These are phyloP conservation scores for Trichocladium antarcticum DNA, from an alignment of 495 filamentous ascomycete genomes.

Conservation along the genomic window DNA sequence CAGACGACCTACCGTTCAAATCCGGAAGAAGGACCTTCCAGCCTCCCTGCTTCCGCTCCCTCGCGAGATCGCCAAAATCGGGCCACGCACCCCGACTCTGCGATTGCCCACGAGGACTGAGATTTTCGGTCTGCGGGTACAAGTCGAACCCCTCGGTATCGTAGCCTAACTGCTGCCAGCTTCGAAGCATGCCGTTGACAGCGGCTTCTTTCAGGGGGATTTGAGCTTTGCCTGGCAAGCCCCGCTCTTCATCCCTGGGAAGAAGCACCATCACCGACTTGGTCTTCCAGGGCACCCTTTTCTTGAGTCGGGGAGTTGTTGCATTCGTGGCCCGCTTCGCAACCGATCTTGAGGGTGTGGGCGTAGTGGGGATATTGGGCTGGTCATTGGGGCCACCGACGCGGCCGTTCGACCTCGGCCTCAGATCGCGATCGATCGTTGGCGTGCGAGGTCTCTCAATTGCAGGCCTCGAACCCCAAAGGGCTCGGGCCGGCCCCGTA, in stretches of 20 bases:
- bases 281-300: conserved; percentile 55
- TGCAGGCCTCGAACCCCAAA: conserved; percentile 12
- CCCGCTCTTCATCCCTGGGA: conserved; percentile 56
- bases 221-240: conserved; percentile 45
- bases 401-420: conserved; percentile 15
- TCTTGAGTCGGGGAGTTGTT: conserved; percentile 39
- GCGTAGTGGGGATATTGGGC: conserved; percentile 35
- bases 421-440: conserved; percentile 11
- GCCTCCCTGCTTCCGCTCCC: conserved; percentile 41
- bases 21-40: conserved; percentile 68
- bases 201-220: conserved; percentile 50
- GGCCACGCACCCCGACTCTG: conserved; percentile 69
- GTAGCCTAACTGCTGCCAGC: conserved; percentile 68
- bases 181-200: conserved; percentile 51
- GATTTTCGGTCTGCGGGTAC: conserved; percentile 29
- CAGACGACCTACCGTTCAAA: conserved; percentile 35
- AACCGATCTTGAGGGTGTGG: conserved; percentile 23
- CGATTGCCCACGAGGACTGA: conserved; percentile 30
- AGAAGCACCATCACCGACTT: conserved; percentile 64
- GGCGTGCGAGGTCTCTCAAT: conserved; percentile 22
- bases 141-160: conserved; percentile 62
- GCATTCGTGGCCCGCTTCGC: conserved; percentile 19
- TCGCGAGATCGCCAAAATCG: conserved; percentile 46
- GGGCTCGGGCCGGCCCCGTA: conserved; percentile 11
- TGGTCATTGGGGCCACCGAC: conserved; percentile 26